These are phyloP conservation scores for Flaveria trinervia DNA, from an alignment of 129 eudicot genomes.

Conservation along the genomic window DNA sequence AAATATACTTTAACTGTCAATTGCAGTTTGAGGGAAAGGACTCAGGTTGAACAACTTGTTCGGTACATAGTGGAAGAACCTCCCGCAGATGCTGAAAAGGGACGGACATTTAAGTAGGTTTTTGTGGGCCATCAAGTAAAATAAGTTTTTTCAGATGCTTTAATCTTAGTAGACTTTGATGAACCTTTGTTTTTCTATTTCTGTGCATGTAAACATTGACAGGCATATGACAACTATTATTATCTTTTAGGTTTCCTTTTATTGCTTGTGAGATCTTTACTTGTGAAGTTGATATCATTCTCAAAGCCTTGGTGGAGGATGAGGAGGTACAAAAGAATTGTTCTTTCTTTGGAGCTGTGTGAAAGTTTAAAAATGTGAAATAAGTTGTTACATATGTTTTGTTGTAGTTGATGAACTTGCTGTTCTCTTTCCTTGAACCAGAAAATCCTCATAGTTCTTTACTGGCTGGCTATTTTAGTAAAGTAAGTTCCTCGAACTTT, in stretches of 20 bases:
- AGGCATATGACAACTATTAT: slow-evolving; percentile 10
- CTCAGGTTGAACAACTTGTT: slow-evolving; percentile 73
- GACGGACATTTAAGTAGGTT: slow-evolving; percentile 79
- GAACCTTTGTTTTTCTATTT: neutral
- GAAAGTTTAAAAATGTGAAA: slow-evolving; percentile 24
- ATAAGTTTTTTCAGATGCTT: slow-evolving; percentile 16
- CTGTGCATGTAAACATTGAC: slow-evolving; percentile 16
- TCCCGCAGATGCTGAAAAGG: slow-evolving; percentile 82
- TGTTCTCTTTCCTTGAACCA: slow-evolving; percentile 89
- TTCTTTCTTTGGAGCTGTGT: slow-evolving; percentile 1
- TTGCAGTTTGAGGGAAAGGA: slow-evolving; percentile 79
- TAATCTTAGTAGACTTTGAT: slow-evolving; percentile 20
- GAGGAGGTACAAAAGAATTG: slow-evolving; percentile 63
- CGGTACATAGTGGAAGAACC: slow-evolving; percentile 86
- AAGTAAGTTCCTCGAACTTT: slow-evolving; percentile 45
- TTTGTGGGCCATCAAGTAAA: slow-evolving; percentile 11
- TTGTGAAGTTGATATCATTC: slow-evolving; percentile 90
- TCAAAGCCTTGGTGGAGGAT: slow-evolving; percentile 89
- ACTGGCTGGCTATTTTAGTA: slow-evolving; percentile 94
- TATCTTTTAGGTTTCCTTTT: slow-evolving; percentile 76
- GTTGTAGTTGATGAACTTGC: slow-evolving; percentile 79
- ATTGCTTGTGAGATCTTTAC: slow-evolving; percentile 94
- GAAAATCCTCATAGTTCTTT: slow-evolving; percentile 68
- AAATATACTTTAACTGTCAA: neutral
- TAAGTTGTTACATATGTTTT: slow-evolving; percentile 19